A percentile compares a stretch with the other conserved stretches of the same genome.
These are phyloP conservation scores for Aspergillus latus DNA, from an alignment of 2,329 filamentous ascomycete species.

Conservation along the genomic window DNA sequence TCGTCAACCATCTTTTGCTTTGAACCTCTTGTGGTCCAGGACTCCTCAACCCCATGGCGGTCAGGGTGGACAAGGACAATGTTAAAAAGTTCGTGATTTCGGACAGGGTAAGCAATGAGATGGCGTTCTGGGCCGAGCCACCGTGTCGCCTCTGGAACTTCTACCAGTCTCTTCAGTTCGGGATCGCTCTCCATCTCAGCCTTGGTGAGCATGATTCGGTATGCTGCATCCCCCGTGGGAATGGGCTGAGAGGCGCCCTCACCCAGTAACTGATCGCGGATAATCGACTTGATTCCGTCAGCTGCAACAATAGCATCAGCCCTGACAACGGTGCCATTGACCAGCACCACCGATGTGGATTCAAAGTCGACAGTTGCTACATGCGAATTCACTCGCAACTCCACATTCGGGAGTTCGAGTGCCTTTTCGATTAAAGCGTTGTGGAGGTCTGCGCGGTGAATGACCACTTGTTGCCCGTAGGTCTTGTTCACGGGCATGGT, in stretches of 20 bases:
- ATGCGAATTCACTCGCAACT: constrained; percentile 30
- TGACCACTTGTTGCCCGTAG: constrained; percentile 36
- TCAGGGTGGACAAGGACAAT: constrained; percentile 64
- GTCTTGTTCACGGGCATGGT: constrained; percentile 38
- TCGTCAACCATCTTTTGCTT: constrained; percentile 63
- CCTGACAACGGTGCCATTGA: constrained; percentile 26
- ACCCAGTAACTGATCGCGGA: constrained; percentile 43
- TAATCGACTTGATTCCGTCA: constrained; percentile 55
- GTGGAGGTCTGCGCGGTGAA: constrained; percentile 40
- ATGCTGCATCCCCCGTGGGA: constrained; percentile 69
- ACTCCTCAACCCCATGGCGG: constrained; percentile 59
- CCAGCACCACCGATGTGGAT: constrained; percentile 31
- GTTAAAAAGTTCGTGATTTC: constrained; percentile 65
- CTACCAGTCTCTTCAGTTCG: constrained; percentile 66
- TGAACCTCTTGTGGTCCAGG: constrained; percentile 63
- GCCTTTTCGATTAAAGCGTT: constrained; percentile 33
- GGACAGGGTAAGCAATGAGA: constrained; percentile 75
- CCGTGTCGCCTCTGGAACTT: constrained; percentile 66
- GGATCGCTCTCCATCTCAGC: constrained; percentile 66
- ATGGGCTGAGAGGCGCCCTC: constrained; percentile 28
- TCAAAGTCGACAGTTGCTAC: constrained; percentile 30
- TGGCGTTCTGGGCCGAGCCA: constrained; percentile 76
- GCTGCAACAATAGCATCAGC: constrained; percentile 55
- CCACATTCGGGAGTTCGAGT: constrained; percentile 30
- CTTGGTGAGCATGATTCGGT: constrained; percentile 73